Conservation (phyloP, 345 rosid species). For the Gossypium anomalum region DNA sequence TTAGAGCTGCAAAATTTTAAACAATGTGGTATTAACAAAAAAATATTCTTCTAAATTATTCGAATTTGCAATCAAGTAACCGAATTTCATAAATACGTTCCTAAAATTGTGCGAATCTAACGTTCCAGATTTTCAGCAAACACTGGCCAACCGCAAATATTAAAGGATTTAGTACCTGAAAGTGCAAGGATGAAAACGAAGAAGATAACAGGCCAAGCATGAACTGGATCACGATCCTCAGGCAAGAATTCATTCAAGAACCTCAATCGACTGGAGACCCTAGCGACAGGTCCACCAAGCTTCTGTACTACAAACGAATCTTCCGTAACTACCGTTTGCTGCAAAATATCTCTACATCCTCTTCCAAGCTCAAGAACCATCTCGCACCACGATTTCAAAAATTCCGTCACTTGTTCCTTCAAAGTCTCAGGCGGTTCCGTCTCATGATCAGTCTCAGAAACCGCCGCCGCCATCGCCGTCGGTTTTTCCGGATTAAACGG, state of each 20-base stretch:
- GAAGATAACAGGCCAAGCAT: conserved; percentile 81
- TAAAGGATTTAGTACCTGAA: conserved; percentile 40
- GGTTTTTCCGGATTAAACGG: conserved; percentile 21
- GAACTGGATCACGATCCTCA: conserved; percentile 91
- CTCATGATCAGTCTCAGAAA: conserved; percentile 8
- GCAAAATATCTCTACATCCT: conserved; percentile 63
- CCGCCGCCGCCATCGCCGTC: conserved; percentile 15
- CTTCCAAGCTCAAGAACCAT: conserved; percentile 73
- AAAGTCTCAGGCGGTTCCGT: conserved; percentile 47
- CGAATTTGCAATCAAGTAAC: not conserved
- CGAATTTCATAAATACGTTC: not conserved
- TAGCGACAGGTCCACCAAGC: conserved; percentile 61
- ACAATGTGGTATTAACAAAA: conserved; percentile 9
- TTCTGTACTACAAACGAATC: conserved; percentile 73
- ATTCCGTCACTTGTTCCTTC: conserved; percentile 65
- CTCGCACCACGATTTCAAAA: conserved; percentile 87
- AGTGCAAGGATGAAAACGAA: conserved; percentile 69
- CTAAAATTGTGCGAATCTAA: not conserved
- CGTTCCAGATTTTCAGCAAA: not conserved
- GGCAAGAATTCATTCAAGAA: conserved; percentile 88
- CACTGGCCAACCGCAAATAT: not conserved
- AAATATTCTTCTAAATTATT: not conserved
- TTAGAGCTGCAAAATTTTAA: conserved; percentile 49
- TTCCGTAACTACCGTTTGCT: conserved; percentile 58
- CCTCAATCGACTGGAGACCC: conserved; percentile 51